Base-by-base conservation (phyloP, 805 yeast species). In the Barnettozyma siamensis region DNA sequence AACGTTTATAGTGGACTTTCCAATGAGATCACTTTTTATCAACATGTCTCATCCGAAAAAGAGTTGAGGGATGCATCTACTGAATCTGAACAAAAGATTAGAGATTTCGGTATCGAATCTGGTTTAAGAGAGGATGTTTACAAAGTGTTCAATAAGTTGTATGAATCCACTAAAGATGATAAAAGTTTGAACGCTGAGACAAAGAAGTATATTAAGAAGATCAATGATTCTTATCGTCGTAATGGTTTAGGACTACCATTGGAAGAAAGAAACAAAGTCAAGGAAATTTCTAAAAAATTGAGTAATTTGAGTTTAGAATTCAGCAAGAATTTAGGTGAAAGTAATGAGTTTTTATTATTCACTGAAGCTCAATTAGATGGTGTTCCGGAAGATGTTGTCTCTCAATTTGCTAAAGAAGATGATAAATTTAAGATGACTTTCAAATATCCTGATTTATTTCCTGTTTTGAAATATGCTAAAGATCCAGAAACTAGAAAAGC, bases 381-480 rank as follows among this genome's bases (percentile, higher is more conserved):
- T 31, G 83, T 87, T 33, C 89, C 95, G 2, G 70, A 72, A 31
- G 77, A 76, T 43, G 76, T 76, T 3, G 50, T 83, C 49, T 70
- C 69, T 16, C 83, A 74, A 54, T 81, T 79, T 53, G 82, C 73
- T 40, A 63, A 61, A 42, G 63, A 64, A 28, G 42, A 33, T 31
- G 37, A 33, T 4, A 60, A 58, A 46, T 67, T 59, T 49, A 81
- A 81, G 55, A 82, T 87, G 69, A 82, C 93, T 2, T 84, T 76
- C 66, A 85, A 87, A 60, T 83, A 83, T 54, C 93, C 95, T 1
- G 95, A 86, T 56, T 60, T 82, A 36, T 66, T 81, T 46, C 94
- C 94, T 2, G 82, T 83, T n/a, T 61, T 84, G 60, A 83, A 83
- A 58, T 78, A 78, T 59, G 89, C 94, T 33, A 67, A 70, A 42